phyloP scores from a whole-genome alignment of 768 basidiomycete genomes.

The Boletales sp. region DNA sequence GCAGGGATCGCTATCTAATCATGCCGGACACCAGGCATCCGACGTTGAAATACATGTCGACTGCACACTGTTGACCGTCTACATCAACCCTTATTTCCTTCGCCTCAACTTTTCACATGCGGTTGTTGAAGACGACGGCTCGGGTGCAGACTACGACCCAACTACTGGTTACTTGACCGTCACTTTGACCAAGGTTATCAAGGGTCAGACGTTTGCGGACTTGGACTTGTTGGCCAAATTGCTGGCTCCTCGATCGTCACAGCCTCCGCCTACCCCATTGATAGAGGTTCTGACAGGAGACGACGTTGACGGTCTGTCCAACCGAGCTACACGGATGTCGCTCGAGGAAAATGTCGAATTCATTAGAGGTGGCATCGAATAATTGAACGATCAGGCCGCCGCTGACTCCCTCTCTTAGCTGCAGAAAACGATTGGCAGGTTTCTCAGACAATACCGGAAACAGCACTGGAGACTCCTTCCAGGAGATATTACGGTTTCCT shows the following conservation, averaged over 20 bases:
- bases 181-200: conserved; percentile 63
- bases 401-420: conserved; percentile 43
- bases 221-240: conserved; percentile 77
- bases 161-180: conserved; percentile 74
- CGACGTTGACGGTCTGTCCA: conserved; percentile 40
- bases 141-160: conserved; percentile 73
- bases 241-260: conserved; percentile 58
- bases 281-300: conserved; percentile 54
- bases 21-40: conserved; percentile 52
- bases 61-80: conserved; percentile 62
- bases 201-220: conserved; percentile 68
- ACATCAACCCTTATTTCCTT: conserved; percentile 83
- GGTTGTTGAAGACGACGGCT: conserved; percentile 58
- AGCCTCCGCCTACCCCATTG: conserved; percentile 29
- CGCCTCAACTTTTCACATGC: conserved; percentile 72
- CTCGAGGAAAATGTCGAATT: conserved; percentile 55
- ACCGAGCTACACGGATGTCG: conserved; percentile 42
- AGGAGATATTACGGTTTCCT: conserved; percentile 73
- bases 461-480: conserved; percentile 33
- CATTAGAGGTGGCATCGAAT: conserved; percentile 43
- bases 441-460: conserved; percentile 55
- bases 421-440: conserved; percentile 78
- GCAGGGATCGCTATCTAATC: conserved; percentile 10
- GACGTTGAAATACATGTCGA: conserved; percentile 80
- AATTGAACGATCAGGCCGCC: background rate